Evolutionary conservation across 2,329 filamentous ascomycete species (phyloP), one percentile per base, ranked within the genome.

Genomic region (Coniella lustricola): DNA sequence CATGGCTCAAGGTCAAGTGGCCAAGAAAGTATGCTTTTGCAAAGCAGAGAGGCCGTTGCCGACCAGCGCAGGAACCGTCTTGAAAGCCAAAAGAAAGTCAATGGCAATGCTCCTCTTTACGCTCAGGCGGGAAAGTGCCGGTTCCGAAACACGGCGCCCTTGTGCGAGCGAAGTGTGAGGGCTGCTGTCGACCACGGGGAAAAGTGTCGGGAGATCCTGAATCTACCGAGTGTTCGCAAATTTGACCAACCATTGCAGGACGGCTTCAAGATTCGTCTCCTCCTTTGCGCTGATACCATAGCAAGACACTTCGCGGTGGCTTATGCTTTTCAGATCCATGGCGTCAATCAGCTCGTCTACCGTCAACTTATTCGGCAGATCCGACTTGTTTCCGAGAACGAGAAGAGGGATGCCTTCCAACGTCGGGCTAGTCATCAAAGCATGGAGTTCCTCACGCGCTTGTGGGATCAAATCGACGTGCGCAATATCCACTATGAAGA

Each of bases 281-380:
- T 97, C 91, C 69, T 97, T 97, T 53, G 91, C 93, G 66, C 90
- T 96, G 71, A 98, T 96, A 54, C 91, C 91, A 68, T 98, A 98
- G 71, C 93, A 97, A 71, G 89, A 95, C 59, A 98, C 91, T 68
- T 98, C 93, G 48, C 93, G 87, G 61, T 89, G 85, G 52, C 84
- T 86, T 65, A 98, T 90, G 58, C 81, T 82, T 66, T 93, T 95
- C 50, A 98, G 77, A 60, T 95, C 84, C 69, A 98, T 78, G 54
- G 84, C 84, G 53, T 95, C 91, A 70, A 98, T 97, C 63, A 98
- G 71, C 67, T 97, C 90, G 65, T 98, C 93, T 36, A 97, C 91
- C 25, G 86, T 87, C 55, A 96, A 72, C 68, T 91, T 95, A 62
- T 89, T 79, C n/a, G 85, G 82, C 44, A 98, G 80, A 64, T 98